phyloP scores from a whole-genome alignment of 139 green algal species.

The Chara braunii region DNA sequence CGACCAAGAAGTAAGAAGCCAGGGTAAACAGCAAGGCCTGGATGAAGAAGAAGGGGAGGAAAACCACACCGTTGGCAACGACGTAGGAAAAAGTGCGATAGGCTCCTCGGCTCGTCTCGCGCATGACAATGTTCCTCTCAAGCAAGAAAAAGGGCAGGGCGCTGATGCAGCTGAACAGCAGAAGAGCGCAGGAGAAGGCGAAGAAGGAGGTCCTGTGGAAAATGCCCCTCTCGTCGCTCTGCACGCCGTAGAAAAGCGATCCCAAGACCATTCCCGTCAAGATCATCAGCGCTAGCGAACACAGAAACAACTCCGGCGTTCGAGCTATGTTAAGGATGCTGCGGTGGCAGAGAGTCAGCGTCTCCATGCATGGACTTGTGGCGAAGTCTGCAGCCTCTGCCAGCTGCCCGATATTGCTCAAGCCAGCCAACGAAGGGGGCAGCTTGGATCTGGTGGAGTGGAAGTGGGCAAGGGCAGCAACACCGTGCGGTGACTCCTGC shows the following conservation, averaged over 20 bases:
- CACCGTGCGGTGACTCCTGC: slow-evolving; percentile 7
- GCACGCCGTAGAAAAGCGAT: slow-evolving; percentile 41
- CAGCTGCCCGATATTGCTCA: neutral
- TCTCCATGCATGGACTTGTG: slow-evolving; percentile 22
- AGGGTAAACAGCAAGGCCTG: slow-evolving; percentile 42
- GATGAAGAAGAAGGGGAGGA: slow-evolving; percentile 41
- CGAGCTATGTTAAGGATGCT: slow-evolving; percentile 38
- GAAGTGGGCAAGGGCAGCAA: slow-evolving; percentile 18
- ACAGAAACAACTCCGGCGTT: slow-evolving; percentile 39
- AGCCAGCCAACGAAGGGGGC: too few species aligned
- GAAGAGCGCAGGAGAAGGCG: slow-evolving; percentile 40
- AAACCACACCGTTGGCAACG: slow-evolving; percentile 28
- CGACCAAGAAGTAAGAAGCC: slow-evolving; percentile 38
- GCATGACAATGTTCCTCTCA: slow-evolving; percentile 45
- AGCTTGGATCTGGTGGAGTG: too few species aligned
- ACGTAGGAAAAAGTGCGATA: slow-evolving; percentile 44
- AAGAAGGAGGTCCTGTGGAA: slow-evolving; percentile 36
- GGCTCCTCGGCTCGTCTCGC: slow-evolving; percentile 40
- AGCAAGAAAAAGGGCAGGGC: slow-evolving; percentile 41
- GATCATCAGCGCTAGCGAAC: too few species aligned
- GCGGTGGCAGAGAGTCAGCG: slow-evolving; percentile 31
- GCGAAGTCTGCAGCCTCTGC: slow-evolving; percentile 8
- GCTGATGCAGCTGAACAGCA: slow-evolving; percentile 48
- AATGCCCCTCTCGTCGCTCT: slow-evolving; percentile 9
- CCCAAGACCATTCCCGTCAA: slow-evolving; percentile 32